These are phyloP conservation scores for Saccharomycopsis selenospora DNA, from an alignment of 805 yeast species.

Conservation along the genomic window DNA sequence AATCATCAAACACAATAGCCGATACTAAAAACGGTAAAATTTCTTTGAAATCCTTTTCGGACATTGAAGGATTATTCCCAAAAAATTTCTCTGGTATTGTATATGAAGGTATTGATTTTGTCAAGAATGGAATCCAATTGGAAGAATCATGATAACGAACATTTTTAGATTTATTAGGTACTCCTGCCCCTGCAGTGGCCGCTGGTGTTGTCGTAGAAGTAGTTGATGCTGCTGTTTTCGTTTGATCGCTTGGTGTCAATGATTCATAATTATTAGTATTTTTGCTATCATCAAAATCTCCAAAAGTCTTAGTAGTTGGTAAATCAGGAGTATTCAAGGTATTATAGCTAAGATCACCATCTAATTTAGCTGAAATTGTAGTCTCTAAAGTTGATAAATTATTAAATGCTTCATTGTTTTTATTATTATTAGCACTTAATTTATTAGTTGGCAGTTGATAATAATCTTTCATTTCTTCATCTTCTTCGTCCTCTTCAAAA, in stretches of 20 bases:
- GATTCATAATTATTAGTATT: background rate
- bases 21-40: constrained; percentile 28
- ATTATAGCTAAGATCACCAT: background rate
- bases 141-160: constrained; percentile 29
- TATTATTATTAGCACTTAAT: background rate
- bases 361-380: background rate
- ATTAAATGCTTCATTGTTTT: background rate
- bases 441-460: background rate
- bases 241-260: background rate
- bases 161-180: constrained; percentile 6
- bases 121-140: constrained; percentile 60
- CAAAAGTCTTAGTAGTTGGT: background rate
- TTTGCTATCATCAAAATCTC: background rate
- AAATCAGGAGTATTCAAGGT: background rate
- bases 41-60: constrained; percentile 21
- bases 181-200: constrained; percentile 15
- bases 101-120: constrained; percentile 54
- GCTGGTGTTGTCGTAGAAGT: constrained; percentile 23
- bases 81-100: constrained; percentile 53
- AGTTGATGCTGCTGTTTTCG: constrained; percentile 15
- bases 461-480: constrained; percentile 19
- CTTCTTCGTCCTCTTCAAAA: constrained; percentile 20
- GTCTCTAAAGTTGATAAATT: background rate
- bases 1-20: constrained; percentile 13
- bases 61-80: constrained; percentile 30